phyloP scores from a whole-genome alignment of 768 basidiomycete genomes.

The Butyriboletus loyo region DNA sequence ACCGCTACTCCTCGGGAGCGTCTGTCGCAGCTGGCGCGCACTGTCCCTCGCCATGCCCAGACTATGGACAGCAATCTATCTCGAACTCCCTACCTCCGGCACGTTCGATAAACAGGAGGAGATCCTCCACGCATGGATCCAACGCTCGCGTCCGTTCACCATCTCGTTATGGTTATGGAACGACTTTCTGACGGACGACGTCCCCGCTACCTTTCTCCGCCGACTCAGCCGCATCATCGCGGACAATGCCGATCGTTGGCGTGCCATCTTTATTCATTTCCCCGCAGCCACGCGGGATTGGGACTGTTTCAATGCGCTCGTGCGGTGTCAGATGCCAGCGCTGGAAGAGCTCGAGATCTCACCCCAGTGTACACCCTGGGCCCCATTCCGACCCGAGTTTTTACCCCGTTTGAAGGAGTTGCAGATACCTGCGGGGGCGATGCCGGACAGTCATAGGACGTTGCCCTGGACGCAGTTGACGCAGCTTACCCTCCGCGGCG shows the following conservation, averaged over 20 bases:
- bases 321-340: conserved; percentile 21
- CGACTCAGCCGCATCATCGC: conserved; percentile 16
- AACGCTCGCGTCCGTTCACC: conserved; percentile 25
- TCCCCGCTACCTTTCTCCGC: conserved; percentile 25
- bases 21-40: conserved; percentile 29
- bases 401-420: conserved; percentile 23
- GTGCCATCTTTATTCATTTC: conserved; percentile 32
- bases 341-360: conserved; percentile 34
- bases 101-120: conserved; percentile 21
- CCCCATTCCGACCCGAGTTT: conserved; percentile 27
- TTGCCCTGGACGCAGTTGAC: conserved; percentile 33
- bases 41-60: conserved; percentile 29
- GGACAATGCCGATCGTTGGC: conserved; percentile 28
- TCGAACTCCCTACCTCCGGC: conserved; percentile 28
- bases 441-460: conserved; percentile 32
- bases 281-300: conserved; percentile 28
- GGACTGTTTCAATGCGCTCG: conserved; percentile 25
- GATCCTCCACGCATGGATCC: conserved; percentile 26
- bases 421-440: conserved; percentile 31
- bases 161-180: conserved; percentile 31
- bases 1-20: conserved; percentile 28
- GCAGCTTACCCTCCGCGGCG: conserved; percentile 31
- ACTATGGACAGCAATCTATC: conserved; percentile 32
- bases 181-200: conserved; percentile 32
- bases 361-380: conserved; percentile 31